Conservation (phyloP, 441 rosid genomes). For the Pelargonium australe region DNA sequence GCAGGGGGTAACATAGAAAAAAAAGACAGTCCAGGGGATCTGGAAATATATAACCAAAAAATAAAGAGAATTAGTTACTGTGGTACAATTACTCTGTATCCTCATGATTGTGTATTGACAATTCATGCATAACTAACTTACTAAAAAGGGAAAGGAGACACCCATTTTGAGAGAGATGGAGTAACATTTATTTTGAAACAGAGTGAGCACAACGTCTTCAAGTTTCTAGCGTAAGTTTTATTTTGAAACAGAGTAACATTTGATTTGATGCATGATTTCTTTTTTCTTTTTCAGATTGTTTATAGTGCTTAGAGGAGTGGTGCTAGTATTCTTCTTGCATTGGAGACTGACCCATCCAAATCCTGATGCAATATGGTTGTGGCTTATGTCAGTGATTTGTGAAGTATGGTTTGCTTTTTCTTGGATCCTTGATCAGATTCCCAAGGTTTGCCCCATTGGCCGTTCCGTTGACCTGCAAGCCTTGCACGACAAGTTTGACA, state of each 20-base stretch:
- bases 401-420: conserved; percentile 92
- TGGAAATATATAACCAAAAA: no score
- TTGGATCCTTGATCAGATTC: conserved; percentile 86
- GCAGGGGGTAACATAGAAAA: no score
- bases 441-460: conserved; percentile 81
- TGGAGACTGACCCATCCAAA: conserved; percentile 84
- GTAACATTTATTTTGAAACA: no score
- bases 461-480: conserved; percentile 62
- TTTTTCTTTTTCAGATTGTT: conserved; percentile 41
- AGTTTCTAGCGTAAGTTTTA: no score
- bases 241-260: neutral
- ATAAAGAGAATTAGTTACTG: no score
- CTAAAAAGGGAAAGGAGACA: no score
- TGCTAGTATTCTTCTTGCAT: conserved; percentile 58
- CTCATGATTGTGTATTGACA: no score
- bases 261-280: neutral
- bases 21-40: no score
- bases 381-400: conserved; percentile 79
- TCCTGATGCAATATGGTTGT: conserved; percentile 74
- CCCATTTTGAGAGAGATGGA: no score
- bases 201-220: no score
- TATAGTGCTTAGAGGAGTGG: conserved; percentile 47
- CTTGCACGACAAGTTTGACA: conserved; percentile 58
- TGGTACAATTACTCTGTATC: no score
- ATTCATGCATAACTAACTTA: no score